Evolutionary conservation across 768 basidiomycete species (phyloP), one percentile per base, ranked within the genome.

Genomic region (Lentinula edodes): DNA sequence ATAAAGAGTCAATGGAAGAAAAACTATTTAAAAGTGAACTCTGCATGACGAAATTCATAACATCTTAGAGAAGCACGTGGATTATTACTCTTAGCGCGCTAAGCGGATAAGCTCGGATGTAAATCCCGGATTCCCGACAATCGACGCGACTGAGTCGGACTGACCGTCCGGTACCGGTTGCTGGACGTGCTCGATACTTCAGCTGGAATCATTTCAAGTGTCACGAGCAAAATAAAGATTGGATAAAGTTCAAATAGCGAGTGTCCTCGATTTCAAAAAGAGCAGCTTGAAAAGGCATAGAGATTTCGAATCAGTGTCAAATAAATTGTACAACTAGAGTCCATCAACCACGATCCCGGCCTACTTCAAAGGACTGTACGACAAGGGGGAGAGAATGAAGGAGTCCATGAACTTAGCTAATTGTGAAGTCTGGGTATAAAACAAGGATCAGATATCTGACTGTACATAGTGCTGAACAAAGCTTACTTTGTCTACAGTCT

Each of bases 381-480:
- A 76, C 51, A 95, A 78, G 23, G 94, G 89, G 54, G 79, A 74
- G 65, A 98, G 76, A 69, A 99, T 90, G 66, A 88, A 85, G 7
- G 90, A 85, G 72, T 94, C 90, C 96, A 98, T 98, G 15, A 77
- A 77, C 69, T 83, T 87, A 6, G 94, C 85, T 52, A 96, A 79
- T 71, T 95, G 91, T 38, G 94, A 83, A 3, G 97, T 99, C 94
- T 98, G 73, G 34, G 64, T 51, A 57, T 61, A 63, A 52, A 8
- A 23, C 20, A 38, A 55, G 42, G 38, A 42, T 58, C 48, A 55
- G 23, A 66, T 43, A 50, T 28, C 4, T 23, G 41, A 23, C 2
- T 16, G 28, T 15, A 34, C 58, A 58, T 18, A 20, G 36, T 55
- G 46, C 8, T 20, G 35, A 34, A 41, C 23, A 50, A 34, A 28